Conservation (phyloP, 768 basidiomycete genomes). For the Boletus sensibilis region DNA sequence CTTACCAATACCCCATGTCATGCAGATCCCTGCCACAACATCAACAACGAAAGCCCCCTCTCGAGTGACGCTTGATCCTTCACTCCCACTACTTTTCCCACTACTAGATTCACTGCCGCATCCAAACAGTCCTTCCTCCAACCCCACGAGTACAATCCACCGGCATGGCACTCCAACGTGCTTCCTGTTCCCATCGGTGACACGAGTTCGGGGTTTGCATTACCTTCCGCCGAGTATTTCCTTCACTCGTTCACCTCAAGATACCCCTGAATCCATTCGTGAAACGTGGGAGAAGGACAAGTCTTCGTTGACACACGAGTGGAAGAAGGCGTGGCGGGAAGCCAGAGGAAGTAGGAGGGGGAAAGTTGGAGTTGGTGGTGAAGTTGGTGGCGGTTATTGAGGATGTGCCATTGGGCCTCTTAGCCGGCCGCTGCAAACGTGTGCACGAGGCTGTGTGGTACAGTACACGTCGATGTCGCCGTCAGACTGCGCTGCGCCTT, state of each 20-base stretch:
- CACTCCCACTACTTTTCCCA: conserved; percentile 65
- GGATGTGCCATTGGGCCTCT: not conserved
- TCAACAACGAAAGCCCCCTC: conserved; percentile 6
- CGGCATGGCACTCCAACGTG: conserved; percentile 23
- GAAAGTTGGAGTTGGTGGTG: conserved; percentile 45
- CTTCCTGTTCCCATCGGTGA: conserved; percentile 34
- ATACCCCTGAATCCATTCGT: conserved; percentile 49
- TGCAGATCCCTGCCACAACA: conserved; percentile 1
- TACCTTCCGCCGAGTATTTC: conserved; percentile 27
- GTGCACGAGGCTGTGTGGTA: not conserved
- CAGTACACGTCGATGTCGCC: not conserved
- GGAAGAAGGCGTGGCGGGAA: conserved; percentile 77
- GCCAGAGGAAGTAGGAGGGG: conserved; percentile 64
- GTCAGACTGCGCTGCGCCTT: not conserved
- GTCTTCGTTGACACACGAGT: conserved; percentile 65
- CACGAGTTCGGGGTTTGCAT: conserved; percentile 48
- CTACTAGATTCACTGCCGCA: conserved; percentile 28
- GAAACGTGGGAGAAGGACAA: conserved; percentile 70
- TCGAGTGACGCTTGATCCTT: conserved; percentile 47
- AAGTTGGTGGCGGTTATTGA: conserved; percentile 14
- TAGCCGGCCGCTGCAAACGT: not conserved
- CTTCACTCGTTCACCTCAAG: conserved; percentile 22
- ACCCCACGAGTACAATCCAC: not conserved
- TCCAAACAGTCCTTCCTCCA: conserved; percentile 12
- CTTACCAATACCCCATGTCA: not conserved